Percentiles rank a stretch among this genome's conserved stretches.
Evolutionary conservation across 305 asterid species (phyloP).

Genomic region (Solanum chacoense): DNA sequence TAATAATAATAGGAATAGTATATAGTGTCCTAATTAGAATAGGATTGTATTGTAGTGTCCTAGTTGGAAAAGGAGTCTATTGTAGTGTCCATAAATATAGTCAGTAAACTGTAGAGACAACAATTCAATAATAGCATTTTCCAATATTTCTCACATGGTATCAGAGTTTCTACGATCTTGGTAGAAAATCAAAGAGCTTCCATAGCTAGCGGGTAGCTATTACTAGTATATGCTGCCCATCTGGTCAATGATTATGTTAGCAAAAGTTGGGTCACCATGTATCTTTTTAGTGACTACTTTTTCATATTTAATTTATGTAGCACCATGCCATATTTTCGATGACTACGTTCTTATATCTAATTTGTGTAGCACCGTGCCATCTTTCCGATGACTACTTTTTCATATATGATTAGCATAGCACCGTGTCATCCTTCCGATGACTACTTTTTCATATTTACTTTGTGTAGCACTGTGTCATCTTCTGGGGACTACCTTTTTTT

Average conservation of each 20-base stretch:
- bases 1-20: neutral
- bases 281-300: neutral
- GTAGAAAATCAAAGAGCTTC: neutral
- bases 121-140: neutral
- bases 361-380: neutral
- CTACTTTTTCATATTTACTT: neutral
- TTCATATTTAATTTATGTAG: neutral
- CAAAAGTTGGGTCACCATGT: neutral
- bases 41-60: neutral
- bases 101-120: neutral
- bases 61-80: neutral
- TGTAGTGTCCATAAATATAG: neutral
- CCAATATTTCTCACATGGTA: neutral
- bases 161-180: neutral
- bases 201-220: neutral
- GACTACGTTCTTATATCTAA: neutral
- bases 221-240: neutral
- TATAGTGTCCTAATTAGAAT: neutral
- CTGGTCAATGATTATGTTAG: neutral
- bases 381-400: neutral
- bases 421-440: neutral
- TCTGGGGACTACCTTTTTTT: no score
- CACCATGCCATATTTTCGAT: neutral
- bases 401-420: neutral
- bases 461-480: neutral